A percentile compares a stretch with the other conserved stretches of the same genome.
Conservation (phyloP, 2,329 filamentous ascomycete species). For the Bimuria novae-zelandiae region DNA sequence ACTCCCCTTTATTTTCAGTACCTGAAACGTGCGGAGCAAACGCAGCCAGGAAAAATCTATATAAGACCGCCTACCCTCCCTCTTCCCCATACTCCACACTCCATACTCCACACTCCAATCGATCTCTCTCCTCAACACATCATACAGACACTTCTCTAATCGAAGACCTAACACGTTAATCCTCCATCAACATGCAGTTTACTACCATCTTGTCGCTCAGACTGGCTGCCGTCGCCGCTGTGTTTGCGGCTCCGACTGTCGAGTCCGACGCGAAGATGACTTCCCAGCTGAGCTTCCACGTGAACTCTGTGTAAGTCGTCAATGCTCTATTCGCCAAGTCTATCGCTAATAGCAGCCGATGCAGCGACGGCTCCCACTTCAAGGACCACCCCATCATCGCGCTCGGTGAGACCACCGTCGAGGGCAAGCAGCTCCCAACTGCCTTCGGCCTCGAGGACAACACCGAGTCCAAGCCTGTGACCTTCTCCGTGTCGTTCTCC, state of each 20-base stretch:
- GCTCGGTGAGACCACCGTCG: background rate
- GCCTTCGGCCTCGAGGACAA: background rate
- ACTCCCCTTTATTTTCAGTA: too few relatives aligned
- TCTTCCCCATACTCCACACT: too few relatives aligned
- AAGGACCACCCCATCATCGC: background rate
- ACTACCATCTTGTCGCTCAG: background rate
- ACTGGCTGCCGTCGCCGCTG: background rate
- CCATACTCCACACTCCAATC: too few relatives aligned
- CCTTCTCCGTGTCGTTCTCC: background rate
- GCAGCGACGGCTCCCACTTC: background rate
- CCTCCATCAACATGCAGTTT: background rate
- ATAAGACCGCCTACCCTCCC: too few relatives aligned
- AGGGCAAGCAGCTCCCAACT: background rate
- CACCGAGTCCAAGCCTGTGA: background rate
- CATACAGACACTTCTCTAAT: too few relatives aligned
- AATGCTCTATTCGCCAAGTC: background rate
- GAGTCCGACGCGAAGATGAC: background rate
- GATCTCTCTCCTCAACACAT: too few relatives aligned
- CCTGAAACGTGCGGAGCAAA: too few relatives aligned
- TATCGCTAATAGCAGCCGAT: background rate
- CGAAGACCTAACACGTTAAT: too few relatives aligned
- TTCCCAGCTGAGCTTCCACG: background rate
- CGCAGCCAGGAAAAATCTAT: too few relatives aligned
- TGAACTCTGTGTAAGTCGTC: background rate
- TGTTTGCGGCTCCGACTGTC: background rate